Evolutionary conservation across 768 basidiomycete genomes (phyloP).

Genomic region (Auricularia sp.): DNA sequence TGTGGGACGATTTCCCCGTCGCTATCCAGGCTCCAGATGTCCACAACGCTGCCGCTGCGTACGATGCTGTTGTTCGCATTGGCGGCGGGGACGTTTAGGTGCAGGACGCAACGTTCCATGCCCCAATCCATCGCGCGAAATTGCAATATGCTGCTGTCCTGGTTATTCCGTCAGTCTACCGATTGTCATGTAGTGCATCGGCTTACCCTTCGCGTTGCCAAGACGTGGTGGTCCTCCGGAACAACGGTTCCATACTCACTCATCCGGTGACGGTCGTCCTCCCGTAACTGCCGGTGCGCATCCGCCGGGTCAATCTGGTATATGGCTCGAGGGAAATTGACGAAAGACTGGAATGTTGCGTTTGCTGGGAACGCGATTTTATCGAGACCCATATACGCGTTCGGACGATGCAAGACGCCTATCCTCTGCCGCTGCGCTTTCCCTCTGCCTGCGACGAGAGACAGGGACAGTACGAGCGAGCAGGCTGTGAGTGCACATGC

Average conservation of each 20-base stretch:
- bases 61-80: neutral
- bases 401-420: neutral
- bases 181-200: neutral
- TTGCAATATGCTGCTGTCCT: neutral
- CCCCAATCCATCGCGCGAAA: neutral
- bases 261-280: neutral
- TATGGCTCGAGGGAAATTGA: neutral
- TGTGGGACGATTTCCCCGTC: neutral
- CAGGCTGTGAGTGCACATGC: too few relatives aligned
- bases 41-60: neutral
- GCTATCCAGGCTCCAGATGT: neutral
- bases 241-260: neutral
- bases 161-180: neutral
- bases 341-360: neutral
- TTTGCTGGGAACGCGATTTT: neutral
- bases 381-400: neutral
- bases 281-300: neutral
- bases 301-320: neutral
- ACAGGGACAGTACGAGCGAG: too few relatives aligned
- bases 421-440: too few relatives aligned
- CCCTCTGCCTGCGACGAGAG: too few relatives aligned
- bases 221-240: neutral
- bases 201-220: neutral
- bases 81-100: neutral
- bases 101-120: neutral